Conservation (phyloP, 225 moss, liverwort and hornwort species). For the Polytrichum commune region DNA sequence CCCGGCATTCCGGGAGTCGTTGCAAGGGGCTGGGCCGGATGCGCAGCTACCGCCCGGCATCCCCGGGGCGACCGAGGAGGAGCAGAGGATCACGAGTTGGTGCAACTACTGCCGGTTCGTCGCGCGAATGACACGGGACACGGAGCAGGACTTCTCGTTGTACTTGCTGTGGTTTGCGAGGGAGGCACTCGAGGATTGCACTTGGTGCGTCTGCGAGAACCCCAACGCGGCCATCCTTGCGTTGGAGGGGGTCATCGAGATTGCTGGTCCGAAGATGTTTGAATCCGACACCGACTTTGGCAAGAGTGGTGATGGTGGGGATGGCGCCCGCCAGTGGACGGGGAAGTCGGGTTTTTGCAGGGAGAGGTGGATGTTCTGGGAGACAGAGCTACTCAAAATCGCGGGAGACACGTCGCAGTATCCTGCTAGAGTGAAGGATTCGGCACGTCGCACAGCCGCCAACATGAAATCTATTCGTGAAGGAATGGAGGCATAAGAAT, state of each 20-base stretch:
- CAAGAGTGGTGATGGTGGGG: not conserved
- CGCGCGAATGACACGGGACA: constrained; percentile 4
- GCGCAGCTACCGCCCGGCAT: not conserved
- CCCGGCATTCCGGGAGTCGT: not conserved
- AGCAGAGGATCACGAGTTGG: not conserved
- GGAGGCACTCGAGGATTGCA: constrained; percentile 7
- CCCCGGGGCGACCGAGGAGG: not conserved
- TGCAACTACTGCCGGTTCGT: constrained; percentile 5
- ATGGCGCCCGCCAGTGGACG: not conserved
- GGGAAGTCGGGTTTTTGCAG: not conserved
- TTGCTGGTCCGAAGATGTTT: not conserved
- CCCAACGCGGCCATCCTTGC: not conserved
- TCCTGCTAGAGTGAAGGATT: not conserved
- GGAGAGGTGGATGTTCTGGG: constrained; percentile 7
- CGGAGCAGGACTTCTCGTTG: not conserved
- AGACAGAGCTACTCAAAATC: not conserved
- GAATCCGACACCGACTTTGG: constrained; percentile 1
- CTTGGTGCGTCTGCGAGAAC: not conserved
- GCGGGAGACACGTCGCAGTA: not conserved
- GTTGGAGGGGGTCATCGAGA: not conserved
- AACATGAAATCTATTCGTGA: constrained; percentile 2
- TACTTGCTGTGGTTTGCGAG: constrained; percentile 1
- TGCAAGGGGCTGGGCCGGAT: not conserved
- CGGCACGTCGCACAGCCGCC: not conserved
- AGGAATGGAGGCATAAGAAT: not conserved